A percentile compares a stretch with the other conserved stretches of the same genome.
Conservation (phyloP, 805 yeast genomes). For the Saturnispora serradocipensis region DNA sequence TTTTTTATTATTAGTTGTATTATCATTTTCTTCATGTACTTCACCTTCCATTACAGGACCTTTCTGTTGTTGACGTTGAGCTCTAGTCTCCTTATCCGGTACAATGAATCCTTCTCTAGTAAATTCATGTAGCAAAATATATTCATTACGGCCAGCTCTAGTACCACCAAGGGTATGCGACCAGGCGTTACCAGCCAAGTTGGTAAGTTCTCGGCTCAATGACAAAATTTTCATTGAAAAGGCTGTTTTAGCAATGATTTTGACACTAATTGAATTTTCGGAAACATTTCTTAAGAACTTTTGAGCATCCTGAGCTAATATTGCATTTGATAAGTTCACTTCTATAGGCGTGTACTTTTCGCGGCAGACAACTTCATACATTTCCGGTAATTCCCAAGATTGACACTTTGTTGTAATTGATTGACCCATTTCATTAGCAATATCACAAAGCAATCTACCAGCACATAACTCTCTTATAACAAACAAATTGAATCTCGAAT, state of each 20-base stretch:
- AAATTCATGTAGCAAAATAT: constrained; percentile 85
- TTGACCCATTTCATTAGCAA: constrained; percentile 91
- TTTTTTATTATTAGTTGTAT: constrained; percentile 36
- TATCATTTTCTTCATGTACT: constrained; percentile 31
- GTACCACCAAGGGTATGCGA: constrained; percentile 90
- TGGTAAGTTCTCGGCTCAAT: constrained; percentile 82
- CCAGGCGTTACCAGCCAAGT: constrained; percentile 97
- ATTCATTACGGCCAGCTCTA: constrained; percentile 93
- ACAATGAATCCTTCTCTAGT: constrained; percentile 68
- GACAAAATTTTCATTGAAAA: constrained; percentile 79
- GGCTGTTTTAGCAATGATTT: constrained; percentile 68
- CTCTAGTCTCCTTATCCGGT: constrained; percentile 52
- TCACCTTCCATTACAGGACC: constrained; percentile 12
- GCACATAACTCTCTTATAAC: constrained; percentile 62
- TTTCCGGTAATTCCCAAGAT: constrained; percentile 88
- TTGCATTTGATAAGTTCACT: constrained; percentile 60
- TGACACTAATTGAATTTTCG: constrained; percentile 59
- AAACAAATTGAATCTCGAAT: constrained; percentile 37
- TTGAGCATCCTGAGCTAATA: constrained; percentile 56
- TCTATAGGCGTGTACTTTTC: constrained; percentile 55
- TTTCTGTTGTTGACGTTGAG: constrained; percentile 24
- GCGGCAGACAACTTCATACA: constrained; percentile 74
- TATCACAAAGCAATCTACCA: constrained; percentile 86
- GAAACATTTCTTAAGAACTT: constrained; percentile 60
- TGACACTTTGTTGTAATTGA: constrained; percentile 87